Evolutionary conservation across 2,329 filamentous ascomycete species (phyloP).

Genomic region (Fusarium algeriense): DNA sequence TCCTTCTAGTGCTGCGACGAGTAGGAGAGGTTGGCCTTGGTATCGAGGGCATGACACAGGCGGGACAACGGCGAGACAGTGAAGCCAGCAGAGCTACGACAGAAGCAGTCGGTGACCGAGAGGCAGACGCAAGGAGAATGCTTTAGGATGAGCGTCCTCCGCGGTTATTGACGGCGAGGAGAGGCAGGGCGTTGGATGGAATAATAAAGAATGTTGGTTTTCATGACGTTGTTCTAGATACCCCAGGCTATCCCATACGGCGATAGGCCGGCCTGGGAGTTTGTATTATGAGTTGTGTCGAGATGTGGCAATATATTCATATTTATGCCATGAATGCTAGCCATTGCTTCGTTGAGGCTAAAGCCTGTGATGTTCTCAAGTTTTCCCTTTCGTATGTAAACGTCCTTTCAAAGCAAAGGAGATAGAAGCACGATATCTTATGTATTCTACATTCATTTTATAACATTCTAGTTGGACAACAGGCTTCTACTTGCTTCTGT

Average conservation of each 20-base stretch:
- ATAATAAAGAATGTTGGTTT: conserved; percentile 47
- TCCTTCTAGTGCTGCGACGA: conserved; percentile 81
- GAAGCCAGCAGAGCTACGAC: conserved; percentile 53
- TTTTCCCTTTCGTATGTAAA: not conserved
- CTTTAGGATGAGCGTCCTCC: conserved; percentile 43
- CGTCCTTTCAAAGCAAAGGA: not conserved
- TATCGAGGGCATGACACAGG: conserved; percentile 62
- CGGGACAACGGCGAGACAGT: conserved; percentile 56
- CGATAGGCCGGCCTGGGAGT: conserved; percentile 26
- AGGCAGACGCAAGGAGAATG: conserved; percentile 54
- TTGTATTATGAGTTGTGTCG: conserved; percentile 41
- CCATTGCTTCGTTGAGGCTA: not conserved
- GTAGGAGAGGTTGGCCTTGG: conserved; percentile 83
- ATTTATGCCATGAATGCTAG: conserved; percentile 9
- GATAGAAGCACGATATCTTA: no score
- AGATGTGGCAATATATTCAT: conserved; percentile 42
- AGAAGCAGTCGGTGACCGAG: conserved; percentile 46
- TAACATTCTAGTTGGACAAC: not conserved
- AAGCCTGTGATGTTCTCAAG: not conserved
- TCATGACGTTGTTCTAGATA: conserved; percentile 43
- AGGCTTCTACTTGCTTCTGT: not conserved
- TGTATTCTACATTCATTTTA: not conserved
- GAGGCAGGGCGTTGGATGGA: conserved; percentile 48
- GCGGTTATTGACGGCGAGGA: conserved; percentile 24
- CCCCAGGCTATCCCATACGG: conserved; percentile 20